phyloP scores from a whole-genome alignment of 2,329 filamentous ascomycete genomes.

The Ceratocystis albifundus region DNA sequence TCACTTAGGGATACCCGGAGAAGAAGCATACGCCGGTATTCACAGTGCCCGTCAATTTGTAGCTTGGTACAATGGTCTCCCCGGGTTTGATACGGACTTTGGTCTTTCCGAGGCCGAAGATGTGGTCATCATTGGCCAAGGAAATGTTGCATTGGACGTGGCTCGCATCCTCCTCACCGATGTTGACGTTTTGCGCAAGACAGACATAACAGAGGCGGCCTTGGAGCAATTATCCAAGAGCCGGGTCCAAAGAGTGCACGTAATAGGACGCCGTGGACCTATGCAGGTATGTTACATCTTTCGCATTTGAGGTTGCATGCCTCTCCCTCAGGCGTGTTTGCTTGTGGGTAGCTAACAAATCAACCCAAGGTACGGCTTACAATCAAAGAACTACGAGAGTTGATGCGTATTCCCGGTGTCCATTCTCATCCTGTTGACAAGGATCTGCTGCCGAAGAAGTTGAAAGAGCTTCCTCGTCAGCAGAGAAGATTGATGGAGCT shows the following conservation, averaged over 20 bases:
- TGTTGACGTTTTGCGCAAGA: constrained; percentile 60
- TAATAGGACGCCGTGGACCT: constrained; percentile 83
- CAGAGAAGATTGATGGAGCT: constrained; percentile 70
- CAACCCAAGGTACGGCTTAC: constrained; percentile 67
- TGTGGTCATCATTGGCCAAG: constrained; percentile 82
- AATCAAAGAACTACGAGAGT: constrained; percentile 83
- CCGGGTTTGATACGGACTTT: constrained; percentile 61
- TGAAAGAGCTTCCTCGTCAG: constrained; percentile 60
- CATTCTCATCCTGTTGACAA: constrained; percentile 58
- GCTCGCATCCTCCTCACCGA: constrained; percentile 74
- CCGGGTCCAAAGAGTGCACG: constrained; percentile 63
- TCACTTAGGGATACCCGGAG: constrained; percentile 66
- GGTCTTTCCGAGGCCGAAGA: constrained; percentile 58
- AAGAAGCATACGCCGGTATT: constrained; percentile 58
- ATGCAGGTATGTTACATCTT: constrained; percentile 50
- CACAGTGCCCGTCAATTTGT: constrained; percentile 88
- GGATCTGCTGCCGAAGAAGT: constrained; percentile 54
- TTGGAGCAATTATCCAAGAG: constrained; percentile 61
- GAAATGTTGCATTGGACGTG: constrained; percentile 91
- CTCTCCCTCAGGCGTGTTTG: not conserved
- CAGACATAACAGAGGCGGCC: constrained; percentile 81
- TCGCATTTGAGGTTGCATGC: too few species aligned
- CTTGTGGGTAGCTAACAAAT: constrained; percentile 17
- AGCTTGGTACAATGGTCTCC: constrained; percentile 95
- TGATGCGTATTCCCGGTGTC: constrained; percentile 64